These are phyloP conservation scores for Effrenium voratum DNA, from an alignment of 73 alveolate species.

Conservation along the genomic window DNA sequence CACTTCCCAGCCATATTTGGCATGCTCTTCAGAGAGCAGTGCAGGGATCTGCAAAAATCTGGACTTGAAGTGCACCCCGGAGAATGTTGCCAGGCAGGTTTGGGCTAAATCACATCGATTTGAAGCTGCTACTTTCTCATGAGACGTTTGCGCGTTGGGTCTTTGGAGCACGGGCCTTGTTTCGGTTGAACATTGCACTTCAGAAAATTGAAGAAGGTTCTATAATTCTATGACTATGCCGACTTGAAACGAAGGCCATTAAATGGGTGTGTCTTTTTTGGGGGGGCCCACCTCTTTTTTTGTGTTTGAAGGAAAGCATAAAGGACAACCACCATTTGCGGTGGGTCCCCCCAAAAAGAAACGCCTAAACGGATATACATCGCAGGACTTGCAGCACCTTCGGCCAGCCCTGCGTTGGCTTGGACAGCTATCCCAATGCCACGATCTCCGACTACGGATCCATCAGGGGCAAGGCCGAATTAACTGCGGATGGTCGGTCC, in stretches of 20 bases:
- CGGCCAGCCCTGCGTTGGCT: conserved; percentile 95
- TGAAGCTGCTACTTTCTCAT: too few relatives aligned
- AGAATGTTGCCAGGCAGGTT: conserved; percentile 95
- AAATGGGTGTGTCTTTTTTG: too few relatives aligned
- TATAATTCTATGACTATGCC: too few relatives aligned
- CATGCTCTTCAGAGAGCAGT: conserved; percentile 94
- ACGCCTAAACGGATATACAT: background rate
- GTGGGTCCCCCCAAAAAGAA: background rate
- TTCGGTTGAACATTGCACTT: too few relatives aligned
- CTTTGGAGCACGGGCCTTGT: too few relatives aligned
- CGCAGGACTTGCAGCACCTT: conserved; percentile 70
- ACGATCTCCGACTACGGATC: conserved; percentile 95
- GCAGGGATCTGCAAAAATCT: conserved; percentile 72
- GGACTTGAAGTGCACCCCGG: conserved; percentile 95
- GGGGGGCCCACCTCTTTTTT: too few relatives aligned
- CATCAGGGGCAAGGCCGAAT: conserved; percentile 70
- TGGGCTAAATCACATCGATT: too few relatives aligned
- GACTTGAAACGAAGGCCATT: too few relatives aligned
- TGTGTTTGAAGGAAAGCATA: background rate
- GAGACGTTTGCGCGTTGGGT: too few relatives aligned
- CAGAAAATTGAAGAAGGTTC: too few relatives aligned
- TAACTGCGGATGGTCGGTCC: background rate
- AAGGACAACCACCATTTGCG: background rate
- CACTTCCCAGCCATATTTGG: conserved; percentile 97
- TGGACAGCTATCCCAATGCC: conserved; percentile 95